Evolutionary conservation across 2,329 filamentous ascomycete genomes (phyloP).

Genomic region (Colletotrichum coccodes): DNA sequence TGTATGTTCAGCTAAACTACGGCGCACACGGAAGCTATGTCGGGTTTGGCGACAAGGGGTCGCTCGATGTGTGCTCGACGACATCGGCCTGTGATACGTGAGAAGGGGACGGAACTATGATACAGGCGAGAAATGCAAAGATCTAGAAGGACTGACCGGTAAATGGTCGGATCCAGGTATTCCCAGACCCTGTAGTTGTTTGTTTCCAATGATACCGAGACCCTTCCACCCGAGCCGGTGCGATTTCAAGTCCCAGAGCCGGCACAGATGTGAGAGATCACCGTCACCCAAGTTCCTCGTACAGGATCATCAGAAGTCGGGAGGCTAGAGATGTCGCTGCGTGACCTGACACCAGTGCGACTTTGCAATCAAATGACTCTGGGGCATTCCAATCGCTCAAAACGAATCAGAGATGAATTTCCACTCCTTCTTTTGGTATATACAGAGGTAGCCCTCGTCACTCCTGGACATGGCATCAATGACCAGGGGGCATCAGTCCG

Average conservation of each 20-base stretch:
- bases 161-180: background rate
- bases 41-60: slow-evolving; percentile 22
- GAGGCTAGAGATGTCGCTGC: no score
- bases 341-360: background rate
- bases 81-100: slow-evolving; percentile 8
- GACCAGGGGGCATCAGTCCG: background rate
- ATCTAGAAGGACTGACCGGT: background rate
- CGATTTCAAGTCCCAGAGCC: background rate
- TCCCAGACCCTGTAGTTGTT: background rate
- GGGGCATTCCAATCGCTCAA: background rate
- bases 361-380: background rate
- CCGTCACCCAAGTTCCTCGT: background rate
- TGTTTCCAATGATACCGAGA: background rate
- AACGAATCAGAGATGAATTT: slow-evolving; percentile 25
- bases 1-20: slow-evolving; percentile 62
- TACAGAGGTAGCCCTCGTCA: slow-evolving; percentile 18
- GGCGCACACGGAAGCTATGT: slow-evolving; percentile 12
- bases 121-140: background rate
- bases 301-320: background rate
- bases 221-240: background rate
- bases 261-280: background rate
- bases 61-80: slow-evolving; percentile 16
- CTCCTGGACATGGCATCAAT: background rate
- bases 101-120: background rate
- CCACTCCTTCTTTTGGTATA: slow-evolving; percentile 20